These are phyloP conservation scores for Chaetomium strumarium DNA, from an alignment of 2,329 filamentous ascomycete genomes.

Conservation along the genomic window DNA sequence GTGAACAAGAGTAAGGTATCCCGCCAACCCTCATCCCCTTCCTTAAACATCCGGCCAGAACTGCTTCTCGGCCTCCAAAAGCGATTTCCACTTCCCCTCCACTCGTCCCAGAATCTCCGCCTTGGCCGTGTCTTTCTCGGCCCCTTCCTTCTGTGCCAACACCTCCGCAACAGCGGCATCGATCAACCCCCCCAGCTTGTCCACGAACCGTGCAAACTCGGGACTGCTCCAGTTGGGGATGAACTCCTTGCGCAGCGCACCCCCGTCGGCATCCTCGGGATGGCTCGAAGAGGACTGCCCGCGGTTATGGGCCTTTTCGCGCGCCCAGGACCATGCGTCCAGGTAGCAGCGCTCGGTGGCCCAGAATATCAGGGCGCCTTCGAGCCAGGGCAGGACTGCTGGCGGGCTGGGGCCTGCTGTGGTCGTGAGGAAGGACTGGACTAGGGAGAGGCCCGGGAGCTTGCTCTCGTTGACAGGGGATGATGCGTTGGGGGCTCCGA, in stretches of 20 bases:
- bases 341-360: conserved; percentile 65
- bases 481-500: neutral
- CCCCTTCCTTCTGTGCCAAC: conserved; percentile 27
- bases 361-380: conserved; percentile 69
- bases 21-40: too few relatives aligned
- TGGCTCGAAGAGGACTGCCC: neutral
- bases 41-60: conserved; percentile 49
- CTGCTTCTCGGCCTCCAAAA: conserved; percentile 50
- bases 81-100: conserved; percentile 41
- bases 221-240: conserved; percentile 63
- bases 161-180: conserved; percentile 45
- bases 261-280: conserved; percentile 53
- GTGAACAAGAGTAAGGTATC: too few relatives aligned
- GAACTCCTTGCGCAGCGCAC: conserved; percentile 57
- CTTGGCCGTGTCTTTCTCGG: conserved; percentile 26
- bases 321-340: conserved; percentile 52
- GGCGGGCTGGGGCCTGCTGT: neutral
- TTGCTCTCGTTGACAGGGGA: neutral
- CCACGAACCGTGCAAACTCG: conserved; percentile 56
- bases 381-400: conserved; percentile 45
- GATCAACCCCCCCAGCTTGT: conserved; percentile 47
- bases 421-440: neutral
- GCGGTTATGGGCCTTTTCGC: conserved; percentile 30
- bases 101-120: conserved; percentile 35
- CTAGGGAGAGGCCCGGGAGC: neutral